Evolutionary conservation across 495 filamentous ascomycete genomes (phyloP).

Genomic region (Penicillium malachiteum): DNA sequence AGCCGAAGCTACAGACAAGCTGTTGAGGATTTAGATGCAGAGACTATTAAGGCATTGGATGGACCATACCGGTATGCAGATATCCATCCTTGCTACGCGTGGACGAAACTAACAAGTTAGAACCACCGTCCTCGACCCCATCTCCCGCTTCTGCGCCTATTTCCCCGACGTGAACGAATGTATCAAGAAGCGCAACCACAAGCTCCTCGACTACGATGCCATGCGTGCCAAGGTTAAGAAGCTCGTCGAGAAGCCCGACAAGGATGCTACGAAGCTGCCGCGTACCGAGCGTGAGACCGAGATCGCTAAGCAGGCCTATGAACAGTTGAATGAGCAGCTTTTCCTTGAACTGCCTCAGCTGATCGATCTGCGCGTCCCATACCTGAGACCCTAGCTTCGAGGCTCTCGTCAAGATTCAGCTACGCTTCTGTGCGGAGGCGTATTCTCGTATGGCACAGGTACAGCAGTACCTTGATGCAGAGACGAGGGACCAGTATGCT

Average conservation of each 20-base stretch:
- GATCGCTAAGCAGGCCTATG: conserved; percentile 89
- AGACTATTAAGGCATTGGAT: conserved; percentile 97
- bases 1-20: conserved; percentile 96
- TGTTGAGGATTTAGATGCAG: conserved; percentile 93
- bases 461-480: conserved; percentile 96
- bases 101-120: conserved; percentile 36
- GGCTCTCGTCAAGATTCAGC: conserved; percentile 96
- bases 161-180: conserved; percentile 99
- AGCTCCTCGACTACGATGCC: conserved; percentile 95
- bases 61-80: conserved; percentile 79
- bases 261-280: conserved; percentile 92
- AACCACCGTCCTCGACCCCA: conserved; percentile 92
- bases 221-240: conserved; percentile 95
- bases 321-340: conserved; percentile 93
- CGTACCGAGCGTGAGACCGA: conserved; percentile 92
- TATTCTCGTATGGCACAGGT: conserved; percentile 98
- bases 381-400: conserved; percentile 96
- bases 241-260: conserved; percentile 96
- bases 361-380: conserved; percentile 94
- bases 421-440: conserved; percentile 96
- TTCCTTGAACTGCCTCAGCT: conserved; percentile 92
- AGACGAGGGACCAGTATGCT: conserved; percentile 94
- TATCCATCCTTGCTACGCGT: not conserved
- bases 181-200: conserved; percentile 98
- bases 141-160: conserved; percentile 93